Percentiles rank a stretch among this genome's conserved stretches.
These are phyloP conservation scores for Cladorrhinum samala DNA, from an alignment of 495 filamentous ascomycete species.

Conservation along the genomic window DNA sequence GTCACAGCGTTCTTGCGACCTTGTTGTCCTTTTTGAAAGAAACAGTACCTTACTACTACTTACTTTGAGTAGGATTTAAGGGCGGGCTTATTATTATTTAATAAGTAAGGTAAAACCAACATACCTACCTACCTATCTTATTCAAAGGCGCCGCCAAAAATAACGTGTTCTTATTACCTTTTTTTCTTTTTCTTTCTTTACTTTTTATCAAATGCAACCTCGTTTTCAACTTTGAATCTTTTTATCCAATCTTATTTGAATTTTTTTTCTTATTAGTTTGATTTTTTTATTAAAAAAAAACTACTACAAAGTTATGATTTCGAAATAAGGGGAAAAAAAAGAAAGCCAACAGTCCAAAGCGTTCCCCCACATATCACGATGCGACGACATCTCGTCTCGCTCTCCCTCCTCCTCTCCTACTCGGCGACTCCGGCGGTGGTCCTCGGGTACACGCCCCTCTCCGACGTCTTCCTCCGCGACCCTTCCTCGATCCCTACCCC, in stretches of 20 bases:
- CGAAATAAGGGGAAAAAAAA: not conserved
- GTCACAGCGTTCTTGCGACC: no score
- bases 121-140: no score
- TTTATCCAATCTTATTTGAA: not conserved
- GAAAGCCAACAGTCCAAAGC: not conserved
- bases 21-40: no score
- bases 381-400: conserved; percentile 5
- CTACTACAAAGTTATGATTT: not conserved
- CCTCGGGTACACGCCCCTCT: conserved; percentile 62
- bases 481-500: conserved; percentile 47
- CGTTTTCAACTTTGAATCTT: no score
- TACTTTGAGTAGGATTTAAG: no score
- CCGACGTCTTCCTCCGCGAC: conserved; percentile 57
- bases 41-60: no score
- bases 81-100: no score
- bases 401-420: conserved; percentile 16
- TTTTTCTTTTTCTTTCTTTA: no score
- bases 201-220: no score
- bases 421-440: conserved; percentile 14
- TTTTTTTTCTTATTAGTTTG: not conserved
- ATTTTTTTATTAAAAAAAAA: not conserved
- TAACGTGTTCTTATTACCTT: no score
- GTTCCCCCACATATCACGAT: not conserved
- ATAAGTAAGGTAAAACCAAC: no score
- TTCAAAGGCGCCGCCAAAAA: no score